Evolutionary conservation across 169 alveolate genomes (phyloP).

Genomic region (Babesia ovata): DNA sequence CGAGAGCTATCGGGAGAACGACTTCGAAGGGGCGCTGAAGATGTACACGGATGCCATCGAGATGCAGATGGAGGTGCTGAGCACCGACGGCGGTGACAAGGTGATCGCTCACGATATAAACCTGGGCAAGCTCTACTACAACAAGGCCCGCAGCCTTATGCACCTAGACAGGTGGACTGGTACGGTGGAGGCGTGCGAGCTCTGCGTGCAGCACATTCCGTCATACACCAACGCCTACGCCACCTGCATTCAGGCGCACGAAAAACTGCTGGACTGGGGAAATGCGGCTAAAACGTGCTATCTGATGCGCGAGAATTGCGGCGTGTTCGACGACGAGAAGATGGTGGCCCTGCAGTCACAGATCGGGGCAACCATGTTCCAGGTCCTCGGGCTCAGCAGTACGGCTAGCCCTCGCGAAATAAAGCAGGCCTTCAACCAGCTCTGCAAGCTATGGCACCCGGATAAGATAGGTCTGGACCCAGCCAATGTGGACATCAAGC

Average conservation of each 20-base stretch:
- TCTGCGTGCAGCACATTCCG: conserved; percentile 74
- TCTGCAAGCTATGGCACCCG: conserved; percentile 81
- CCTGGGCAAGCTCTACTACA: conserved; percentile 76
- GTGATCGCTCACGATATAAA: conserved; percentile 45
- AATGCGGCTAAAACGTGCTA: conserved; percentile 63
- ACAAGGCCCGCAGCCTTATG: conserved; percentile 77
- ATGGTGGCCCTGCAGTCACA: conserved; percentile 66
- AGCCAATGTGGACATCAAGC: conserved; percentile 61
- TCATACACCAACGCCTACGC: conserved; percentile 74
- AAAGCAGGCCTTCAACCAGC: conserved; percentile 72
- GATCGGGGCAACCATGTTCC: conserved; percentile 75
- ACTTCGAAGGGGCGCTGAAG: conserved; percentile 64
- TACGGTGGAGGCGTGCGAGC: conserved; percentile 73
- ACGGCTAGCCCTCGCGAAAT: conserved; percentile 67
- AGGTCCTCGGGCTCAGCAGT: conserved; percentile 65
- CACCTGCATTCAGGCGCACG: conserved; percentile 76
- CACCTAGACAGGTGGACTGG: conserved; percentile 77
- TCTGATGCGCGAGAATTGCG: conserved; percentile 72
- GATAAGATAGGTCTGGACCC: conserved; percentile 68
- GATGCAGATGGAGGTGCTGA: conserved; percentile 60
- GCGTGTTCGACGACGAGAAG: conserved; percentile 70
- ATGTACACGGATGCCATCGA: conserved; percentile 73
- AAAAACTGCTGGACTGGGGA: conserved; percentile 74
- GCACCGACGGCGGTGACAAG: conserved; percentile 1
- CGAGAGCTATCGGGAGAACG: conserved; percentile 60